phyloP scores from a whole-genome alignment of 148 eudicot species.

The Vaccinium vitisidaea region DNA sequence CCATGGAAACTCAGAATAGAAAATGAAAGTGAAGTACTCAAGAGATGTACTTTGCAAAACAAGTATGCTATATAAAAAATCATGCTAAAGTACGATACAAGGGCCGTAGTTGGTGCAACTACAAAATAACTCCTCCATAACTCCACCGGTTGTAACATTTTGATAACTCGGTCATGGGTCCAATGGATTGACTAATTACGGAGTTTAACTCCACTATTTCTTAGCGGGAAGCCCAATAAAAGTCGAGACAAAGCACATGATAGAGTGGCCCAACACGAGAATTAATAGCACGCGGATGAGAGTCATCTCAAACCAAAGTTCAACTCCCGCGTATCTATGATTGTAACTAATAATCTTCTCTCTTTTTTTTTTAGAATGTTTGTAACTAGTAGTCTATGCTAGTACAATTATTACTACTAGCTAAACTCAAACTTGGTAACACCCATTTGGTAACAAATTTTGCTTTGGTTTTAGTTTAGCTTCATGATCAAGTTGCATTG shows the following conservation, averaged over 20 bases:
- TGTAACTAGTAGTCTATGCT: neutral
- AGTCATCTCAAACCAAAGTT: neutral
- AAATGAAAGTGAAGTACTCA: neutral
- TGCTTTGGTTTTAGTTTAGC: neutral
- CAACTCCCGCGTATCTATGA: neutral
- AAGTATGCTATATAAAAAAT: neutral
- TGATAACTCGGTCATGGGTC: neutral
- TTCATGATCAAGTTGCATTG: conserved; percentile 10
- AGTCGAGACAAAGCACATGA: neutral
- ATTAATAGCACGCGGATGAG: neutral
- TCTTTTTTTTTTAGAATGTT: too few relatives aligned
- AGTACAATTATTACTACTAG: neutral
- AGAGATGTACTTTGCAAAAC: neutral
- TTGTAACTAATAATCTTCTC: neutral
- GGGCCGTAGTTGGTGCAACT: conserved; percentile 15
- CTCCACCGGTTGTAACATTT: neutral
- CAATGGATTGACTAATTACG: neutral
- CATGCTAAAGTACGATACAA: neutral
- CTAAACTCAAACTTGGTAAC: neutral
- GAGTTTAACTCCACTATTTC: neutral
- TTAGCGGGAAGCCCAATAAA: neutral
- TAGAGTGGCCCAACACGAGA: neutral
- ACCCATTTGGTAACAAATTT: neutral
- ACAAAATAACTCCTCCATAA: neutral
- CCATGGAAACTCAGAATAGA: neutral